phyloP scores from a whole-genome alignment of 2,329 filamentous ascomycete species.

The Microthyrium microscopicum region DNA sequence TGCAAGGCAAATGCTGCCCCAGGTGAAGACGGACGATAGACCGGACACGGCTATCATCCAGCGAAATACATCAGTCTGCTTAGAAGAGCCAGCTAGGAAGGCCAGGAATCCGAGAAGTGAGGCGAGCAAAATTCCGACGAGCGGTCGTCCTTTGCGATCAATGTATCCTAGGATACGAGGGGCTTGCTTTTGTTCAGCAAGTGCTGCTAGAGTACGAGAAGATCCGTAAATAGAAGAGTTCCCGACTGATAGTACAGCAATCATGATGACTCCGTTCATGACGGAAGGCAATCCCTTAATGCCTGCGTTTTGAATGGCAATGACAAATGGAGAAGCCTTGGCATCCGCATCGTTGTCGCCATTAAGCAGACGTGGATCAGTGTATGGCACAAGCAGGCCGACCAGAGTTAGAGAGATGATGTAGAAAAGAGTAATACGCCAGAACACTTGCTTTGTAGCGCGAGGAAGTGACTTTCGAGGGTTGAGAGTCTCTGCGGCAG shows the following conservation, averaged over 20 bases:
- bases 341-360: conserved; percentile 39
- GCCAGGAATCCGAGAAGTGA: conserved; percentile 34
- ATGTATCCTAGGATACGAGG: conserved; percentile 36
- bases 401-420: conserved; percentile 59
- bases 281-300: conserved; percentile 60
- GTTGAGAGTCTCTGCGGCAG: conserved; percentile 56
- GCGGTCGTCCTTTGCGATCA: conserved; percentile 36
- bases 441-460: conserved; percentile 80
- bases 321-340: conserved; percentile 68
- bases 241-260: conserved; percentile 71
- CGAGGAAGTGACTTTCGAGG: conserved; percentile 63
- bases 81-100: conserved; percentile 47
- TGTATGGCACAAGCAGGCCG: conserved; percentile 58
- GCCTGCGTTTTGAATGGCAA: conserved; percentile 63
- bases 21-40: conserved; percentile 58
- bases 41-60: conserved; percentile 52
- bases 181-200: conserved; percentile 51
- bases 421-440: conserved; percentile 77
- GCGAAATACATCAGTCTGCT: conserved; percentile 1
- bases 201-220: conserved; percentile 67
- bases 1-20: conserved; percentile 49
- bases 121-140: conserved; percentile 29
- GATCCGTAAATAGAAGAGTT: conserved; percentile 76
- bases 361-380: conserved; percentile 42
- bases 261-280: conserved; percentile 64